Evolutionary conservation across 441 rosid genomes (phyloP).

Genomic region (Hypseocharis bilobata): DNA sequence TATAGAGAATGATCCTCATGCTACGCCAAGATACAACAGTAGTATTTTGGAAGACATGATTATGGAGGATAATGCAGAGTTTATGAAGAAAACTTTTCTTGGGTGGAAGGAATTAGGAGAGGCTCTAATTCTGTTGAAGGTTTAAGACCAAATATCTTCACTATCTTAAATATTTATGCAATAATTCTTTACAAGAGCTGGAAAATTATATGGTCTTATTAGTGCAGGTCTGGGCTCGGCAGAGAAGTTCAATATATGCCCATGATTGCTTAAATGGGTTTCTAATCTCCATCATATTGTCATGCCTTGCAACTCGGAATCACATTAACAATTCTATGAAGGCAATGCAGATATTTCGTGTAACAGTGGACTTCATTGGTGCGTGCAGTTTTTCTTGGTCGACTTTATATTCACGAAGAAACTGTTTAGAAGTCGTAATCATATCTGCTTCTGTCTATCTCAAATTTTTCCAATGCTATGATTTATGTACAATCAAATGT

Average conservation of each 20-base stretch:
- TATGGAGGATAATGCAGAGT: slow-evolving; percentile 54
- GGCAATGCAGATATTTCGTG: slow-evolving; percentile 64
- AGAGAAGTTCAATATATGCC: slow-evolving; percentile 61
- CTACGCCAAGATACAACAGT: slow-evolving; percentile 67
- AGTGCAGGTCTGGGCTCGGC: slow-evolving; percentile 77
- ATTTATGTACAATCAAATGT: neutral
- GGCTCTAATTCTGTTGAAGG: slow-evolving; percentile 72
- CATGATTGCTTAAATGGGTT: slow-evolving; percentile 80
- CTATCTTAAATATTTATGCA: slow-evolving; percentile 4
- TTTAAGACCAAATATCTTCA: slow-evolving; percentile 15
- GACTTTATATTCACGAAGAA: neutral
- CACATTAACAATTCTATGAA: slow-evolving; percentile 57
- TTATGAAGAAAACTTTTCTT: slow-evolving; percentile 45
- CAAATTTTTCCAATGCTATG: neutral
- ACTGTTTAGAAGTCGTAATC: too few species aligned
- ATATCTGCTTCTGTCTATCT: too few species aligned
- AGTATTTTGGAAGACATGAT: slow-evolving; percentile 80
- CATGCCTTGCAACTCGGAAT: slow-evolving; percentile 49
- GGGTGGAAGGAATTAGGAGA: slow-evolving; percentile 61
- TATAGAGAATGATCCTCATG: slow-evolving; percentile 38
- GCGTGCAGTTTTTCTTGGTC: slow-evolving; percentile 20
- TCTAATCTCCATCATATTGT: slow-evolving; percentile 53
- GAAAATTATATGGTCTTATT: slow-evolving; percentile 11
- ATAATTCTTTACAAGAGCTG: neutral
- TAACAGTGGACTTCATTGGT: slow-evolving; percentile 71